Evolutionary conservation across 345 rosid species (phyloP).

Genomic region (Jatropha curcas): DNA sequence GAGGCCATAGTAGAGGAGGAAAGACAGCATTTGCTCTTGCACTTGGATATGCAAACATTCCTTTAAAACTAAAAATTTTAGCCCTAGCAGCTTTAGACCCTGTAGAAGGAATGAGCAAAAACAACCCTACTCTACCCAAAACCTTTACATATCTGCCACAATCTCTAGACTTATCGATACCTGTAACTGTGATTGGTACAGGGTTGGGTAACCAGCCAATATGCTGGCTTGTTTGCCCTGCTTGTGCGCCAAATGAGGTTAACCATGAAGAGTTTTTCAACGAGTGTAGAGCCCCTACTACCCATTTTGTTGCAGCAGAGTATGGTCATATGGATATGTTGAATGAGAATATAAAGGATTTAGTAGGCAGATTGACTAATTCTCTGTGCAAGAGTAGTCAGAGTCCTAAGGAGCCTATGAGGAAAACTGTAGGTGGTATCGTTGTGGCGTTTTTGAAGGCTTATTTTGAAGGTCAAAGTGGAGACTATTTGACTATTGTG

Average conservation of each 20-base stretch:
- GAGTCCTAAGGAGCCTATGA: constrained; percentile 26
- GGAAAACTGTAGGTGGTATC: constrained; percentile 40
- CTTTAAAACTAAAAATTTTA: constrained; percentile 3
- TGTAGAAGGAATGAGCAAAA: constrained; percentile 25
- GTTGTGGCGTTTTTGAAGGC: constrained; percentile 41
- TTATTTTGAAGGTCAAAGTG: constrained; percentile 12
- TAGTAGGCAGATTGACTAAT: neutral
- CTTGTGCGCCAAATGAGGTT: constrained; percentile 36
- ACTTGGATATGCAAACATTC: constrained; percentile 22
- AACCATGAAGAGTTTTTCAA: constrained; percentile 38
- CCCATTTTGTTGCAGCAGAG: constrained; percentile 33
- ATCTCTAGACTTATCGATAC: constrained; percentile 31
- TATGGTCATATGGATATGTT: constrained; percentile 52
- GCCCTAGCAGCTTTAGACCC: constrained; percentile 39
- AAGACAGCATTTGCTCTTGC: constrained; percentile 36
- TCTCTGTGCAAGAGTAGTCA: constrained; percentile 21
- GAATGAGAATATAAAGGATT: constrained; percentile 23
- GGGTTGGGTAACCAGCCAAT: constrained; percentile 26
- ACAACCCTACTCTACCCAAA: constrained; percentile 13
- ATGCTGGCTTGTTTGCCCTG: neutral
- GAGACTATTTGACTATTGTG: constrained; percentile 24
- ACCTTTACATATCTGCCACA: constrained; percentile 23
- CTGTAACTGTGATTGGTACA: constrained; percentile 34
- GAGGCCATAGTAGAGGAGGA: constrained; percentile 52
- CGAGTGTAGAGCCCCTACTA: constrained; percentile 34